Base-by-base conservation (phyloP, 2,329 filamentous ascomycete species). In the Diplodia scrobiculata region DNA sequence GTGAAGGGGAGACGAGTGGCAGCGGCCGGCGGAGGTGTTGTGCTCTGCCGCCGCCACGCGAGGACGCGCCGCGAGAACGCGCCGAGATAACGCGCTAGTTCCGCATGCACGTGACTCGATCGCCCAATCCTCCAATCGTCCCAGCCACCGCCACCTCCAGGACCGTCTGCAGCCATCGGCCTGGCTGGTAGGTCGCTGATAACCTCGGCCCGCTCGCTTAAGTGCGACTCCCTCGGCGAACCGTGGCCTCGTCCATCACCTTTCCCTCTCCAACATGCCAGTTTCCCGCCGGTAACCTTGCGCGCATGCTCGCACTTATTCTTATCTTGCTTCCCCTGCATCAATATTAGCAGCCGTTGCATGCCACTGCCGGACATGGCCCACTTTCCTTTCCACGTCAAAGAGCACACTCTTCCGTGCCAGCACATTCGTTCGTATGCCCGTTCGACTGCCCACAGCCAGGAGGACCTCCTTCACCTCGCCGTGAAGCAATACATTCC, bases 401-500 rank as follows among this genome's bases (percentile, higher is more conserved):
- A 85, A 70, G 88, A 93, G 76, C 91, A 96, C 79, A 80, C 83
- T 38, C 78, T 94, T 70, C 84, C 87, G 65, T 87, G 86, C 70
- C 86, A 91, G 69, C 90, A 97, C 77, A 89, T 97, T 69, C 85
- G 93, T 69, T 91, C 96, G 74, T 96, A 92, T 74, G 83, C 90
- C 6, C 85, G 86, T 64, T 90, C 90, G 13, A 92, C 90, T 2
- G 84, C 87, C 2, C 82, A 84, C 66, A 85, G 85, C 13, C 90
- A 96, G 71, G 89, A 96, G 69, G 90, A 94, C 68, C 82, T 86
- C 5, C 82, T 97, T 2, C 79, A 87, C 64, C 79, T 97, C 5
- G 86, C 88, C 9, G 84, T 97, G 63, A 97, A 97, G 81, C 91
- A 97, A 75, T 98, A 98, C 75, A 90, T 86, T 0, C 93, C 93